These are phyloP conservation scores for Pichia occidentalis DNA, from an alignment of 805 yeast genomes.

Conservation along the genomic window DNA sequence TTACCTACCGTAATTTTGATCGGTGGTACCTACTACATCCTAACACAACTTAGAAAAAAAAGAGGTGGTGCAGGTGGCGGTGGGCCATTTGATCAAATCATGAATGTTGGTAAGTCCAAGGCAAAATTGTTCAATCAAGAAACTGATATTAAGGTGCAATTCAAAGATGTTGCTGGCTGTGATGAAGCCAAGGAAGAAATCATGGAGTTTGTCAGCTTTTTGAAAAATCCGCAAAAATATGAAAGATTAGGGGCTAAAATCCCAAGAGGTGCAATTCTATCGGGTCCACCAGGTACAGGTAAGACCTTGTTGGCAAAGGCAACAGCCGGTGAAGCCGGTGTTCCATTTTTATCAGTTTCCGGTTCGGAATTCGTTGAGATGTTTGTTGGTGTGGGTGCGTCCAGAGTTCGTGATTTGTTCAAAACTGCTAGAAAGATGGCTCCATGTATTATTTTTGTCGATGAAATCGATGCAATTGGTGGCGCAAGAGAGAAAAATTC, in stretches of 20 bases:
- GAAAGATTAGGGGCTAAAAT: constrained; percentile 94
- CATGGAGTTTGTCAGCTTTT: constrained; percentile 93
- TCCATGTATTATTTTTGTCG: constrained; percentile 93
- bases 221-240: constrained; percentile 84
- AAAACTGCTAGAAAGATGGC: constrained; percentile 89
- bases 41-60: constrained; percentile 24
- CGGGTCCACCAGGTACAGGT: constrained; percentile 99
- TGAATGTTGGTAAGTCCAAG: constrained; percentile 81
- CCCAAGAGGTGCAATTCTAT: constrained; percentile 94
- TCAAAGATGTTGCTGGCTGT: constrained; percentile 95
- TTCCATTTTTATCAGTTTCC: constrained; percentile 90
- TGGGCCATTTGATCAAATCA: constrained; percentile 77
- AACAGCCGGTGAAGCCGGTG: constrained; percentile 99
- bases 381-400: constrained; percentile 99
- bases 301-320: constrained; percentile 95
- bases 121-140: constrained; percentile 91
- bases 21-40: constrained; percentile 78
- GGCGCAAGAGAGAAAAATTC: constrained; percentile 60
- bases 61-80: constrained; percentile 45
- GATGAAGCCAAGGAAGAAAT: constrained; percentile 96
- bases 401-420: constrained; percentile 93
- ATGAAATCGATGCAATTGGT: constrained; percentile 99
- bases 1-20: constrained; percentile 85
- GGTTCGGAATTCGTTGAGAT: constrained; percentile 98
- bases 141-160: constrained; percentile 80